These are phyloP conservation scores for Nepenthes gracilis DNA, from an alignment of 148 eudicot species.

Conservation along the genomic window DNA sequence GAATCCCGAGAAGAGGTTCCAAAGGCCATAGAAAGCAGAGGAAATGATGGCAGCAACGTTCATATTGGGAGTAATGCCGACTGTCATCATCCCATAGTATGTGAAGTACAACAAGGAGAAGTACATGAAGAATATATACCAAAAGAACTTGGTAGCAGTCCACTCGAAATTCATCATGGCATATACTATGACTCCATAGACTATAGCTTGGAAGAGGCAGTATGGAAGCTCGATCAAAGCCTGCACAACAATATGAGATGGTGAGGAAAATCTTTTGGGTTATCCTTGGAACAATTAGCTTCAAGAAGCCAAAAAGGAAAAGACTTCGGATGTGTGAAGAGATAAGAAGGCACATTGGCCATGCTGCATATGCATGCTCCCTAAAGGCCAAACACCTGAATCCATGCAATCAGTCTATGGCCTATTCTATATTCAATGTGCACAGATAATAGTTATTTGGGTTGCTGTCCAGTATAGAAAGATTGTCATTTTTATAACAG, in stretches of 20 bases:
- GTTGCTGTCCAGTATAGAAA: too few species aligned
- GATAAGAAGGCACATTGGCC: too few species aligned
- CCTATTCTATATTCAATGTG: too few species aligned
- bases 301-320: neutral
- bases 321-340: too few species aligned
- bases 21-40: constrained; percentile 40
- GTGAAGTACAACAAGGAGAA: constrained; percentile 59
- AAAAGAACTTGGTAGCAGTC: constrained; percentile 43
- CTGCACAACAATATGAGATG: constrained; percentile 16
- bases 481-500: too few species aligned
- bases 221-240: constrained; percentile 56
- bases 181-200: constrained; percentile 41
- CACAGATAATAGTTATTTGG: too few species aligned
- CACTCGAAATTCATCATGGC: constrained; percentile 60
- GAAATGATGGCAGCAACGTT: constrained; percentile 50
- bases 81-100: constrained; percentile 64
- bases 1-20: constrained; percentile 38
- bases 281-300: neutral
- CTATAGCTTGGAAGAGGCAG: constrained; percentile 32
- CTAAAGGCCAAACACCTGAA: too few species aligned
- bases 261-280: neutral
- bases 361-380: too few species aligned
- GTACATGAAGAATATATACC: constrained; percentile 56
- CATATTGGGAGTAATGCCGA: constrained; percentile 51
- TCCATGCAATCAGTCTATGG: too few species aligned